phyloP scores from a whole-genome alignment of 1,139 yeast genomes.

The Taphrina wiesneri region DNA sequence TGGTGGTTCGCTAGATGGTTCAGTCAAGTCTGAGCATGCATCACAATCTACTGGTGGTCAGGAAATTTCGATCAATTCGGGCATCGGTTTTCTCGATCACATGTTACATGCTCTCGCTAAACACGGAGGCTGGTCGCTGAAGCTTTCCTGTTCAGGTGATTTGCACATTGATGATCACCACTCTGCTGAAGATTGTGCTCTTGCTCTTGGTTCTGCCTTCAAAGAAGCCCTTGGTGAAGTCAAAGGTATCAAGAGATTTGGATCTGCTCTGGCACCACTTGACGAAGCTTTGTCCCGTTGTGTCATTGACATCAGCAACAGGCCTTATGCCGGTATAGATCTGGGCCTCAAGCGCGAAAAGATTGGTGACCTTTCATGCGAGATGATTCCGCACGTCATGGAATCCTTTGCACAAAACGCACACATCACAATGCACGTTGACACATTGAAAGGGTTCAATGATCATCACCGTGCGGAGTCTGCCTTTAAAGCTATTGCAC shows the following conservation, averaged over 20 bases:
- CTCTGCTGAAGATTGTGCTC: slow-evolving; percentile 92
- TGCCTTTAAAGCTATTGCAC: slow-evolving; percentile 93
- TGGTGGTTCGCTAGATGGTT: slow-evolving; percentile 69
- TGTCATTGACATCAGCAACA: slow-evolving; percentile 86
- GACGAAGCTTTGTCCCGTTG: slow-evolving; percentile 88
- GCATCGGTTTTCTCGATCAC: slow-evolving; percentile 93
- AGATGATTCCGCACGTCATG: slow-evolving; percentile 94
- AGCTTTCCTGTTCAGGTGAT: slow-evolving; percentile 89
- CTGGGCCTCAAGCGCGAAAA: slow-evolving; percentile 88
- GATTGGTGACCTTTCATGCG: slow-evolving; percentile 87
- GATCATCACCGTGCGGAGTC: slow-evolving; percentile 96
- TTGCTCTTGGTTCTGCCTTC: slow-evolving; percentile 86
- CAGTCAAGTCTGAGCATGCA: slow-evolving; percentile 55
- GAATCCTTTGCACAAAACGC: slow-evolving; percentile 95
- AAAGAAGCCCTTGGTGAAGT: slow-evolving; percentile 86
- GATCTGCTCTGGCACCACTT: slow-evolving; percentile 91
- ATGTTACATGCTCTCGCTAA: slow-evolving; percentile 97
- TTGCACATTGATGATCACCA: slow-evolving; percentile 96
- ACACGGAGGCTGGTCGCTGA: slow-evolving; percentile 93
- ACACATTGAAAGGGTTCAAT: slow-evolving; percentile 85
- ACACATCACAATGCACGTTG: slow-evolving; percentile 86
- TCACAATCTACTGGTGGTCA: slow-evolving; percentile 65
- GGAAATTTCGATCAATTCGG: slow-evolving; percentile 77
- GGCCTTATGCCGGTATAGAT: slow-evolving; percentile 89
- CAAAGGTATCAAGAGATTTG: slow-evolving; percentile 88